These are phyloP conservation scores for Allium cepa DNA, from an alignment of 106 monocot genomes.

Conservation along the genomic window DNA sequence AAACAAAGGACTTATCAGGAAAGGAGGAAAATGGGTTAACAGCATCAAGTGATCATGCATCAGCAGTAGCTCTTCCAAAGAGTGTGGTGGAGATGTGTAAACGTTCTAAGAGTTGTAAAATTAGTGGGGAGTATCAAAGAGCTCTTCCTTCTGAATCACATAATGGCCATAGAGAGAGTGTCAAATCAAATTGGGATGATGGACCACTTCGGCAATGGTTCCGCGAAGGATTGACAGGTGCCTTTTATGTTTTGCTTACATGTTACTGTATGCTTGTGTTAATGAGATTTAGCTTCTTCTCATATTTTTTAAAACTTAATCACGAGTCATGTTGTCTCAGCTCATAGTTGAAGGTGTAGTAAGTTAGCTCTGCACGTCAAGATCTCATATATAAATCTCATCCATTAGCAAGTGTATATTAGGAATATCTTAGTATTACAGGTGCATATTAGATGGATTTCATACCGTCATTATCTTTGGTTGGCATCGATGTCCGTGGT, in stretches of 20 bases:
- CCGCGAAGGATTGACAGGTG: constrained; percentile 85
- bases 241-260: not conserved
- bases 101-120: constrained; percentile 25
- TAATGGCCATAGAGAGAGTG: constrained; percentile 16
- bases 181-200: constrained; percentile 41
- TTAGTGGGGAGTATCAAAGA: constrained; percentile 26
- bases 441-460: too few species aligned
- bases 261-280: too few species aligned
- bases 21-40: constrained; percentile 41
- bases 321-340: too few species aligned
- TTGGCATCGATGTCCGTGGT: too few species aligned
- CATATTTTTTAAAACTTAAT: too few species aligned
- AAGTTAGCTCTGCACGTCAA: too few species aligned
- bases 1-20: constrained; percentile 15
- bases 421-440: too few species aligned
- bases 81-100: constrained; percentile 2
- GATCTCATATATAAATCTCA: too few species aligned
- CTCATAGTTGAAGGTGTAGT: too few species aligned
- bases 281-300: too few species aligned
- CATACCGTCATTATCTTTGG: too few species aligned
- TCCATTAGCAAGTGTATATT: too few species aligned
- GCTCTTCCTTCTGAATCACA: constrained; percentile 27
- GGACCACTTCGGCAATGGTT: constrained; percentile 82
- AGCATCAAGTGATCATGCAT: constrained; percentile 34
- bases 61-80: constrained; percentile 28